These are phyloP conservation scores for Sonneratia caseolaris DNA, from an alignment of 345 rosid species.

Conservation along the genomic window DNA sequence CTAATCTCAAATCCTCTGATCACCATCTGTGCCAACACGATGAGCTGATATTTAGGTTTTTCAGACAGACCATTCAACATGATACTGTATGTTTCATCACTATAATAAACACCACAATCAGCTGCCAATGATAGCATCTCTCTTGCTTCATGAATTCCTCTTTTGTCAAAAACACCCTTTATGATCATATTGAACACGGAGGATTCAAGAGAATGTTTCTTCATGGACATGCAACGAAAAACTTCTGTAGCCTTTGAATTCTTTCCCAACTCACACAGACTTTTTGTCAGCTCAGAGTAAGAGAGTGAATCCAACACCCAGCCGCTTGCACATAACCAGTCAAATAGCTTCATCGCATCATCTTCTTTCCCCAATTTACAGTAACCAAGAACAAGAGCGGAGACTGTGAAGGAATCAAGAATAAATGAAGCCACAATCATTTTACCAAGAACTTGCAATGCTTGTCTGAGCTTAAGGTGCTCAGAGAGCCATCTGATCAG, in stretches of 20 bases:
- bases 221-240: slow-evolving; percentile 34
- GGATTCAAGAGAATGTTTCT: slow-evolving; percentile 23
- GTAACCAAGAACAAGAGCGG: slow-evolving; percentile 38
- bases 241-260: slow-evolving; percentile 27
- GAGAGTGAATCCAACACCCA: slow-evolving; percentile 35
- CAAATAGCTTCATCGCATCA: slow-evolving; percentile 28
- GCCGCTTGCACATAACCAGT: slow-evolving; percentile 11
- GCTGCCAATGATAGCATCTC: slow-evolving; percentile 24
- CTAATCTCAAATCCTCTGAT: slow-evolving; percentile 27
- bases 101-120: slow-evolving; percentile 20
- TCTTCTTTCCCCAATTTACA: slow-evolving; percentile 23
- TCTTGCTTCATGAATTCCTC: slow-evolving; percentile 33
- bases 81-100: slow-evolving; percentile 19
- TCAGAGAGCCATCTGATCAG: slow-evolving; percentile 40
- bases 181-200: slow-evolving; percentile 26
- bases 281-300: slow-evolving; percentile 36
- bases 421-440: slow-evolving; percentile 26
- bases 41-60: slow-evolving; percentile 14
- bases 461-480: slow-evolving; percentile 21
- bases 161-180: slow-evolving; percentile 17
- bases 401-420: slow-evolving; percentile 31
- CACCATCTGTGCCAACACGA: slow-evolving; percentile 29
- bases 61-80: slow-evolving; percentile 28
- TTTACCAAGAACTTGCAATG: slow-evolving; percentile 35
- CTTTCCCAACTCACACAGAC: slow-evolving; percentile 28